Percentiles rank a stretch among this genome's conserved stretches.
These are phyloP conservation scores for Penicillium simplicissimum DNA, from an alignment of 495 filamentous ascomycete species.

Conservation along the genomic window DNA sequence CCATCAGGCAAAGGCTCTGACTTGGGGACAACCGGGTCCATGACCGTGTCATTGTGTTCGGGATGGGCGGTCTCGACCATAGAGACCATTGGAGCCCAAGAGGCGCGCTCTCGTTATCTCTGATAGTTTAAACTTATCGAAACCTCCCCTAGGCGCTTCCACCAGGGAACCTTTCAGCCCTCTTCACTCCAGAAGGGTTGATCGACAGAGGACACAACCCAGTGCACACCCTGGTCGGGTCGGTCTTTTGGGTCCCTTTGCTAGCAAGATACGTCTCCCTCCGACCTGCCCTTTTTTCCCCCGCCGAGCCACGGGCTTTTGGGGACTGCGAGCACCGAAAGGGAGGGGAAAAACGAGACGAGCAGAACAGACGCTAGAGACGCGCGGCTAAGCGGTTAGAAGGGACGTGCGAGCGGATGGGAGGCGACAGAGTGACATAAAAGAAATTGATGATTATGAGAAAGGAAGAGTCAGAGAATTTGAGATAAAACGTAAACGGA, in stretches of 20 bases:
- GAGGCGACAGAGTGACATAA: conserved; percentile 45
- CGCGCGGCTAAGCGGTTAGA: conserved; percentile 49
- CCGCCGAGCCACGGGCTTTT: conserved; percentile 21
- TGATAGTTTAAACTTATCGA: neutral
- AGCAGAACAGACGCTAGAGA: conserved; percentile 39
- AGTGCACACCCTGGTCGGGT: neutral
- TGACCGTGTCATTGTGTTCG: conserved; percentile 44
- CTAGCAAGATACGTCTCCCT: neutral
- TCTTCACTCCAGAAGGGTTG: neutral
- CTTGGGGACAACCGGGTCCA: conserved; percentile 48
- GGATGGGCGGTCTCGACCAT: conserved; percentile 44
- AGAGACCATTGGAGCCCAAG: conserved; percentile 42
- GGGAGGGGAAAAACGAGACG: conserved; percentile 9
- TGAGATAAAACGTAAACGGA: conserved; percentile 30
- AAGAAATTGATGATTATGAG: conserved; percentile 43
- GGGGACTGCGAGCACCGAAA: conserved; percentile 2
- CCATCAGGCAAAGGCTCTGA: conserved; percentile 49
- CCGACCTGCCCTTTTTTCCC: conserved; percentile 12
- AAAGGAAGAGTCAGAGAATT: conserved; percentile 39
- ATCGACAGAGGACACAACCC: neutral
- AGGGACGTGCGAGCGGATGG: conserved; percentile 37
- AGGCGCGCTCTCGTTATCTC: conserved; percentile 3
- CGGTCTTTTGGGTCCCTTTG: neutral
- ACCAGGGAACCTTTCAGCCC: neutral
- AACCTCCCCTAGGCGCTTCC: neutral